Evolutionary conservation across 176 grass and related monocot species (phyloP), one percentile per base, ranked within the genome.

Genomic region (Alloteropsis semialata): DNA sequence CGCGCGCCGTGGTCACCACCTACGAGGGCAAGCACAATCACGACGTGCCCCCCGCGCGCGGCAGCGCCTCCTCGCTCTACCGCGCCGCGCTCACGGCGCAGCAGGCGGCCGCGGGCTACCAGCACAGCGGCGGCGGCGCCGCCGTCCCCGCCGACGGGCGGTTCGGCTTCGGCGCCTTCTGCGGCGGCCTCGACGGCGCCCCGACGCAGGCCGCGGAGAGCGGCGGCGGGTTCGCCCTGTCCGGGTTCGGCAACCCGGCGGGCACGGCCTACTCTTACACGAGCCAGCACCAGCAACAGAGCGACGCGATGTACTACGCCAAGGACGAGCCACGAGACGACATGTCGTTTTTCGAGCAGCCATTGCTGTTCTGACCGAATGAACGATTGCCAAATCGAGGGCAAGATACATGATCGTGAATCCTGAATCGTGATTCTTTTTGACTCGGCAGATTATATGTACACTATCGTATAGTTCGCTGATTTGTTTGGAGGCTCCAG

Each of bases 21-120:
- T 97, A 97, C 72, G 94, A 92, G 76, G 89, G 89, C 25, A 97
- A 94, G 88, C 94, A 94, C 72, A 97, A 97, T 85, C 94, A 97
- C 72, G 87, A 94, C 64, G 87, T 97, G 76, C 94, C 94, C 1
- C 92, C 89, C 2, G 88, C 90, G 21, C 95, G 92, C 5, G 95
- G 92, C n/a, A 91, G 67, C 69, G 77, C 81, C 6, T 72, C 81
- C 6, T 72, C 82, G 69, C 76, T 84, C 76, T 86, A 82, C 79
- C 57, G 88, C 38, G 78, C 85, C 8, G 10, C 30, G 16, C 12
- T 49, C 5, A 16, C 68, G 34, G 58, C 76, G 37, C 44, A 34
- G 13, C 77, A 17, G 45, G 6, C 38, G 28, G 28, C 55, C 15
- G 39, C 37, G 10, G 33, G 48, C 65, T 82, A 41, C 82, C 30